phyloP scores from a whole-genome alignment of 2,329 filamentous ascomycete species.

The Fusarium armeniacum region DNA sequence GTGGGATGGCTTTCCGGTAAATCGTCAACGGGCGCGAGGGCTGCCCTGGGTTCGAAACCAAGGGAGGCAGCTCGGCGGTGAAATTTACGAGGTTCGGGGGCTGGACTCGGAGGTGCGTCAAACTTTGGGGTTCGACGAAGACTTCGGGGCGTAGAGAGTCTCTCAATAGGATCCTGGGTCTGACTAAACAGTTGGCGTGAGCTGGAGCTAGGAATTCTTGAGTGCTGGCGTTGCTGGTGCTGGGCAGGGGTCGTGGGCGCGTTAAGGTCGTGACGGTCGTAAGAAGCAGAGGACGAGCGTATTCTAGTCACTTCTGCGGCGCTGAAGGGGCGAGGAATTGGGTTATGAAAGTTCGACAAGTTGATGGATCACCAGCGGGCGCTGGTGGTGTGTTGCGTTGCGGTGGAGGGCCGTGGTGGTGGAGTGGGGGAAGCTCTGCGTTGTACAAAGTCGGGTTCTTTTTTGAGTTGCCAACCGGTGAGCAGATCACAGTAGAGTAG shows the following conservation, averaged over 20 bases:
- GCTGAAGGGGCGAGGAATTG: constrained; percentile 42
- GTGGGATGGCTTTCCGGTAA: constrained; percentile 47
- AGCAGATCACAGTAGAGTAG: constrained; percentile 15
- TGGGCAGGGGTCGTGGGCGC: constrained; percentile 60
- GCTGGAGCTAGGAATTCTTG: constrained; percentile 29
- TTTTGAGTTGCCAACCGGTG: constrained; percentile 14
- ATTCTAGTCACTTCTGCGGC: constrained; percentile 63
- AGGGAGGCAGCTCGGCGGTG: constrained; percentile 64
- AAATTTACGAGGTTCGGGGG: constrained; percentile 56
- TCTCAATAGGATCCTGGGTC: constrained; percentile 57
- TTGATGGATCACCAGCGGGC: constrained; percentile 60
- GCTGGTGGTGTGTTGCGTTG: constrained; percentile 52
- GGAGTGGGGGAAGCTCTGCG: constrained; percentile 42
- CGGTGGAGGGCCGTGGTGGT: constrained; percentile 40
- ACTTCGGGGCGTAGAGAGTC: constrained; percentile 61
- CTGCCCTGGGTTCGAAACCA: constrained; percentile 61
- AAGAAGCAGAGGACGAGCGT: constrained; percentile 57
- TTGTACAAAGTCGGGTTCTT: constrained; percentile 40
- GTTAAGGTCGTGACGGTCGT: constrained; percentile 70
- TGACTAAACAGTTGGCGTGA: constrained; percentile 43
- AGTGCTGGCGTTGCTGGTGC: constrained; percentile 64
- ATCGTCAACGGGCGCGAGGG: constrained; percentile 42
- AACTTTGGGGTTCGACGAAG: constrained; percentile 69
- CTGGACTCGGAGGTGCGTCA: constrained; percentile 59
- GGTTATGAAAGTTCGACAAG: constrained; percentile 60